Conservation (phyloP, 176 grass and related monocot species). For the Musa acuminata region DNA sequence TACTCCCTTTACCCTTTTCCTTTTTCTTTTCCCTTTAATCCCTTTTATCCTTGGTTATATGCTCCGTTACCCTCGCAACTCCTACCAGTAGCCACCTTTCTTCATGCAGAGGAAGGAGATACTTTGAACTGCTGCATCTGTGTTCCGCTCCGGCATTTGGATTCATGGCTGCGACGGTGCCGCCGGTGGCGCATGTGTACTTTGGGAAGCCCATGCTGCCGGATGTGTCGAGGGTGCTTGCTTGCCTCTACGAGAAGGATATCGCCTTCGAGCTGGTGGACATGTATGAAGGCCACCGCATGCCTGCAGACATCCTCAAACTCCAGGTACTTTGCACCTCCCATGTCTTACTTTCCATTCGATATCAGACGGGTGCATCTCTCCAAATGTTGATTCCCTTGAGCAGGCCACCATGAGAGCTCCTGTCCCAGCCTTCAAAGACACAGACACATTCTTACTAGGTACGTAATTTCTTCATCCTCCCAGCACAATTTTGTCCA, state of each 20-base stretch:
- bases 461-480: constrained; percentile 16
- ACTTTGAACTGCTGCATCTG: background rate
- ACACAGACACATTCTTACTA: constrained; percentile 48
- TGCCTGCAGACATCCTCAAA: constrained; percentile 45
- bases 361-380: background rate
- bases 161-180: constrained; percentile 2
- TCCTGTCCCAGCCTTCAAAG: constrained; percentile 55
- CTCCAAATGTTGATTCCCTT: background rate
- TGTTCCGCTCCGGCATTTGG: no score
- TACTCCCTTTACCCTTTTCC: background rate
- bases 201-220: constrained; percentile 63
- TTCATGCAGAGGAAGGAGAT: background rate
- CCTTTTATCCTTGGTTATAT: background rate
- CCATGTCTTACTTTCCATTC: no score
- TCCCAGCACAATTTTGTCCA: no score
- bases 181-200: constrained; percentile 45
- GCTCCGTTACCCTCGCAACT: background rate
- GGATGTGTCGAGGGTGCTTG: constrained; percentile 78
- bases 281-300: constrained; percentile 19
- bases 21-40: background rate
- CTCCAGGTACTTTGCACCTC: constrained; percentile 39
- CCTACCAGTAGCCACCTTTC: background rate
- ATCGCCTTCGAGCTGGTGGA: constrained; percentile 29
- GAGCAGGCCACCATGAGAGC: constrained; percentile 43
- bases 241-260: constrained; percentile 80